Conservation (phyloP, 2,329 filamentous ascomycete genomes). For the Diaporthe sp. region DNA sequence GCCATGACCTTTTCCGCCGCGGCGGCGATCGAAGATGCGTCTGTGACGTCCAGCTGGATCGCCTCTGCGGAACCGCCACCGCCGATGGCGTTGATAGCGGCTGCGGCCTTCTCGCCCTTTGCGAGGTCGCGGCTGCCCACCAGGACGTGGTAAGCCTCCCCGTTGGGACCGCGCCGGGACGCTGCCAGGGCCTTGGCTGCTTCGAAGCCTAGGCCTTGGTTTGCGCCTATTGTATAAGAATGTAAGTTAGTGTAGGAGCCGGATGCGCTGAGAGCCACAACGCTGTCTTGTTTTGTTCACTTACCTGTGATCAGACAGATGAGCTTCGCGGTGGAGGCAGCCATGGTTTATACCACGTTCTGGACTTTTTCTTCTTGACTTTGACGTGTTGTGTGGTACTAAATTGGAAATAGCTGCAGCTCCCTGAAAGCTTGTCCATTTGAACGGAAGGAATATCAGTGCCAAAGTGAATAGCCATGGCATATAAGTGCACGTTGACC, state of each 20-base stretch:
- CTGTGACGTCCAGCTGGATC: constrained; percentile 44
- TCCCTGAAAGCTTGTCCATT: background rate
- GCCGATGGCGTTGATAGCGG: background rate
- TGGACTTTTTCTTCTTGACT: too few relatives aligned
- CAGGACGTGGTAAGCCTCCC: constrained; percentile 45
- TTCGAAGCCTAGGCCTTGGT: constrained; percentile 47
- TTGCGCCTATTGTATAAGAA: background rate
- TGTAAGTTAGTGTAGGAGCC: background rate
- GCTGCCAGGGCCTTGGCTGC: constrained; percentile 44
- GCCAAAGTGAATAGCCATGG: background rate
- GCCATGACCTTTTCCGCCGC: constrained; percentile 41
- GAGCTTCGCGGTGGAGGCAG: background rate
- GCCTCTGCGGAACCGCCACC: background rate
- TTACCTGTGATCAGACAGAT: constrained; percentile 11
- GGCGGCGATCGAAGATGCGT: constrained; percentile 42
- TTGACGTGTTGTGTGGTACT: too few relatives aligned
- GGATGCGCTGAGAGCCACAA: too few relatives aligned
- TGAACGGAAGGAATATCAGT: background rate
- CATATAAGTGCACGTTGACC: background rate
- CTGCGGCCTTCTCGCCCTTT: constrained; percentile 45
- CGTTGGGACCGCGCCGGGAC: constrained; percentile 25
- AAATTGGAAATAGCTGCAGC: too few relatives aligned
- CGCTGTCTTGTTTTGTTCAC: background rate
- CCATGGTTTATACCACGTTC: background rate
- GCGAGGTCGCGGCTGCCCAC: constrained; percentile 46